These are phyloP conservation scores for Solanum virginianum DNA, from an alignment of 257 asterid genomes.

Conservation along the genomic window DNA sequence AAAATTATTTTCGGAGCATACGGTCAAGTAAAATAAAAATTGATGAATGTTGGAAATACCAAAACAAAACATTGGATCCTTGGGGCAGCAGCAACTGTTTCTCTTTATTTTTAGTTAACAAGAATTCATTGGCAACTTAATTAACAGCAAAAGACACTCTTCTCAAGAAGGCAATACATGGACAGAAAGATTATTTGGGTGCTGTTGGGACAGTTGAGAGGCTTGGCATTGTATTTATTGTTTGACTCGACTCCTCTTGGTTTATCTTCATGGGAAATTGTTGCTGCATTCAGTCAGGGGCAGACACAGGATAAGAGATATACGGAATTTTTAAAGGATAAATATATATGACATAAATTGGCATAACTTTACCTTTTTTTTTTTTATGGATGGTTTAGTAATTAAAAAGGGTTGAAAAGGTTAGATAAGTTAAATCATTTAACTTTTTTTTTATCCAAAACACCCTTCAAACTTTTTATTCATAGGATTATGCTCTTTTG, in stretches of 20 bases:
- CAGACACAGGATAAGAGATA: neutral
- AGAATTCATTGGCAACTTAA: neutral
- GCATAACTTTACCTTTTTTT: too few species aligned
- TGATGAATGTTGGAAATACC: neutral
- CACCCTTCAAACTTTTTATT: too few species aligned
- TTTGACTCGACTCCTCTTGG: neutral
- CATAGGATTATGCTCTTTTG: too few species aligned
- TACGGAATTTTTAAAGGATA: too few species aligned
- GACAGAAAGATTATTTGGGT: neutral
- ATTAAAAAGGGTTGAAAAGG: too few species aligned
- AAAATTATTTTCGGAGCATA: rapidly evolving
- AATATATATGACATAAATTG: too few species aligned
- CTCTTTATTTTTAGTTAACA: neutral
- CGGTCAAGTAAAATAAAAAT: too few species aligned
- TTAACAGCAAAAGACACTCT: neutral
- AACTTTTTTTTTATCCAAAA: too few species aligned
- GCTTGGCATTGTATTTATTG: neutral
- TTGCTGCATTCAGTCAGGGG: neutral
- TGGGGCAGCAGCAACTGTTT: neutral
- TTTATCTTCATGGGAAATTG: neutral
- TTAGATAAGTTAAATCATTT: too few species aligned
- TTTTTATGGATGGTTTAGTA: too few species aligned
- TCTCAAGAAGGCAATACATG: neutral
- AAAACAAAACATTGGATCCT: neutral
- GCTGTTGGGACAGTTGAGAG: neutral